phyloP scores from a whole-genome alignment of 257 asterid genomes.

The Nicotiana tabacum region DNA sequence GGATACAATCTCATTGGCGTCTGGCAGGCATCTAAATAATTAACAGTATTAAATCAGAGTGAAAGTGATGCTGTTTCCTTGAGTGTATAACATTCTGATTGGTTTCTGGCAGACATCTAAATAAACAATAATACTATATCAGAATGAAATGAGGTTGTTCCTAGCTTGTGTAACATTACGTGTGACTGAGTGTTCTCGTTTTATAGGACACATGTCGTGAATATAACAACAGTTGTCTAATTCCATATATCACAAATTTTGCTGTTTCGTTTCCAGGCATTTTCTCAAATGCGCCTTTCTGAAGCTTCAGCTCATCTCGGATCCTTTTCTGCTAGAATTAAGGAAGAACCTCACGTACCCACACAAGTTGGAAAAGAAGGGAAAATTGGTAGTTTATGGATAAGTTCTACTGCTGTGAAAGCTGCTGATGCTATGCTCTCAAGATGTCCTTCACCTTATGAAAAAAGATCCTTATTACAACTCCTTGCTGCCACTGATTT shows the following conservation, averaged over 20 bases:
- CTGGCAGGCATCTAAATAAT: neutral
- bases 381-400: slow-evolving; percentile 59
- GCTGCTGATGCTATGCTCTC: slow-evolving; percentile 92
- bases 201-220: neutral
- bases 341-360: slow-evolving; percentile 68
- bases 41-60: neutral
- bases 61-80: neutral
- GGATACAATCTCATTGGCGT: neutral
- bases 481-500: slow-evolving; percentile 89
- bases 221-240: slow-evolving; percentile 1
- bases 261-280: slow-evolving; percentile 52
- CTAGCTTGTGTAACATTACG: neutral
- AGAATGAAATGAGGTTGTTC: neutral
- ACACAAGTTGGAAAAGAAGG: slow-evolving; percentile 52
- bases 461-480: slow-evolving; percentile 80
- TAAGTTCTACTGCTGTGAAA: slow-evolving; percentile 64
- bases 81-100: neutral
- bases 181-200: neutral
- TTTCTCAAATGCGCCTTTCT: slow-evolving; percentile 94
- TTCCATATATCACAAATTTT: slow-evolving; percentile 15
- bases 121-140: neutral
- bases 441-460: slow-evolving; percentile 86
- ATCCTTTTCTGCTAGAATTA: slow-evolving; percentile 77
- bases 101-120: neutral
- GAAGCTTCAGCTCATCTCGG: slow-evolving; percentile 97